Evolutionary conservation across 2,329 filamentous ascomycete genomes (phyloP).

Genomic region (Penicillium sp.): DNA sequence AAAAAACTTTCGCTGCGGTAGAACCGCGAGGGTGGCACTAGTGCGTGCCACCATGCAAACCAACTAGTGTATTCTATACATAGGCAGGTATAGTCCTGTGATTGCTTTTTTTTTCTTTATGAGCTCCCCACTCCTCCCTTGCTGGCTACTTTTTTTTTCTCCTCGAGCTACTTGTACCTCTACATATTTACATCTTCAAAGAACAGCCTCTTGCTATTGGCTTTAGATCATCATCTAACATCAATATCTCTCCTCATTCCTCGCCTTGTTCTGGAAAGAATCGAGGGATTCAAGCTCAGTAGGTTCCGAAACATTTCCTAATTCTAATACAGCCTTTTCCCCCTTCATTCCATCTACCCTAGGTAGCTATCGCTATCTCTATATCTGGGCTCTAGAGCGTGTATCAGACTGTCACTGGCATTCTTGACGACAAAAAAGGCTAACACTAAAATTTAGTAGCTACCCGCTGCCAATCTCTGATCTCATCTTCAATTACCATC

Average conservation of each 20-base stretch:
- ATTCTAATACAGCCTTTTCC: neutral
- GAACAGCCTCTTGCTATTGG: slow-evolving; percentile 6
- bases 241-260: slow-evolving; percentile 3
- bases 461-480: neutral
- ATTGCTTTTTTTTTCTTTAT: slow-evolving; percentile 15
- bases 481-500: slow-evolving; percentile 8
- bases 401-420: neutral
- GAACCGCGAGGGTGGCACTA: slow-evolving; percentile 6
- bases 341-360: slow-evolving; percentile 21
- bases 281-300: slow-evolving; percentile 7
- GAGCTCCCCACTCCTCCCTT: slow-evolving; percentile 8
- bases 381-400: neutral
- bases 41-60: slow-evolving; percentile 12
- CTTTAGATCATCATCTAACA: neutral
- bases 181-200: neutral
- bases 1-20: neutral
- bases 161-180: neutral
- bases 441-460: neutral
- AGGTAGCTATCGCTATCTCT: neutral
- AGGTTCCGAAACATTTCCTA: slow-evolving; percentile 11
- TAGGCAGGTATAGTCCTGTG: slow-evolving; percentile 15
- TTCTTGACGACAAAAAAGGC: neutral
- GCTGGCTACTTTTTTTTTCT: neutral
- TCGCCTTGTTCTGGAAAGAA: slow-evolving; percentile 2
- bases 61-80: slow-evolving; percentile 11